Evolutionary conservation across 2,329 filamentous ascomycete species (phyloP).

Genomic region (Claviceps pusilla): DNA sequence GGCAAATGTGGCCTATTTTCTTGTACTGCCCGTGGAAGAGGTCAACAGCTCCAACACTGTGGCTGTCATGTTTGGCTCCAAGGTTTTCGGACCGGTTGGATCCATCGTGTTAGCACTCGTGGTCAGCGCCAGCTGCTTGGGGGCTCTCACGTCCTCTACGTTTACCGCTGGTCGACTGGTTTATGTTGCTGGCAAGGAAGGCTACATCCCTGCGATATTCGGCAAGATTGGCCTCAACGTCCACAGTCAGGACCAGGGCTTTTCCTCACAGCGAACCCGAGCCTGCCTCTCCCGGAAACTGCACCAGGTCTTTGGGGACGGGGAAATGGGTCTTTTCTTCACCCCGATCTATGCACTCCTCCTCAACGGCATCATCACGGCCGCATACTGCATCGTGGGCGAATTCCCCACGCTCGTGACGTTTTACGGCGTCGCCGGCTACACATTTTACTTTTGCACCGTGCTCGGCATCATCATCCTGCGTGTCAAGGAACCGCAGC

Average conservation of each 20-base stretch:
- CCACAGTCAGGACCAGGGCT: conserved; percentile 19
- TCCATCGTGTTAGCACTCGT: conserved; percentile 74
- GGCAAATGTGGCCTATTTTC: conserved; percentile 85
- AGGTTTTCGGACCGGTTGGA: conserved; percentile 76
- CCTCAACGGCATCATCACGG: conserved; percentile 62
- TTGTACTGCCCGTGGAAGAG: conserved; percentile 66
- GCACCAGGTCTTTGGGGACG: conserved; percentile 55
- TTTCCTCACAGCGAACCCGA: conserved; percentile 31
- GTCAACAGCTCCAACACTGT: conserved; percentile 88
- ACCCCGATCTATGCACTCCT: conserved; percentile 87
- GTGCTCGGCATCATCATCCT: conserved; percentile 87
- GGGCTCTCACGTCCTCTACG: conserved; percentile 82
- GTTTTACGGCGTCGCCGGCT: conserved; percentile 94
- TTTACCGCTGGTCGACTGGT: conserved; percentile 87
- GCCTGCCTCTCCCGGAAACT: conserved; percentile 45
- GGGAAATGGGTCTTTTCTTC: conserved; percentile 67
- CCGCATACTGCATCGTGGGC: conserved; percentile 67
- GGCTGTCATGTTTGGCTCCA: conserved; percentile 81
- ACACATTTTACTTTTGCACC: conserved; percentile 93
- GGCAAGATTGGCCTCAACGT: conserved; percentile 60
- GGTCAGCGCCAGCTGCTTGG: conserved; percentile 84
- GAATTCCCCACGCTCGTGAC: conserved; percentile 86
- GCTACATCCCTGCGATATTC: conserved; percentile 74
- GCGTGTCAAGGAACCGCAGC: conserved; percentile 67
- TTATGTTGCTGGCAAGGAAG: conserved; percentile 89